Base-by-base conservation (phyloP, 2,329 filamentous ascomycete species). In the Pestalotiopsis sp. region DNA sequence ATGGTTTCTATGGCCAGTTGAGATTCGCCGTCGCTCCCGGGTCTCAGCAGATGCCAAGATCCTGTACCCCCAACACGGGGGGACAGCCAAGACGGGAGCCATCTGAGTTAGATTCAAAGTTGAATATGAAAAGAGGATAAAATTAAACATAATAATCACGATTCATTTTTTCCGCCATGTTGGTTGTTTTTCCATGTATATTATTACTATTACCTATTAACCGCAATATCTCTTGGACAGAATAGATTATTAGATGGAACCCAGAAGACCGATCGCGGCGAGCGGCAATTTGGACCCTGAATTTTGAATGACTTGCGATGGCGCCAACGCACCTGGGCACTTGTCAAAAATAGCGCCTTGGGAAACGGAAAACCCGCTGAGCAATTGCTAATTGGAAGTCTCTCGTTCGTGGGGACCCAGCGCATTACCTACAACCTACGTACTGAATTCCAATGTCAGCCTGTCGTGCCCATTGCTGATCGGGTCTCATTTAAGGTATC, bases 401-500 rank as follows among this genome's bases (percentile, higher is more conserved):
- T 64, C 61, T 39, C n/a, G 61, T 52, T 64, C 61, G 61, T 49
- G 61, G 36, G 39, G 61, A 38, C 17, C 45, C 45, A 52, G 45
- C 45, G 45, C 45, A 52, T 52, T 52, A 52, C 45, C 45, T 52
- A 52, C 45, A 52, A 52, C 17, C 45, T 52, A 52, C 45, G 45
- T 52, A 52, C 45, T 52, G 45, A 52, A 52, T n/a, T 9, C 11
- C 45, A 52, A 52, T 36, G 31, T 36, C 57, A 27, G 57, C 23
- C 23, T 59, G 57, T 27, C 23, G 13, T 59, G 57, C 14, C 23
- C 57, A 59, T 36, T 27, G 57, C 57, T 36, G 57, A 59, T 59
- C 20, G 57, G 57, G 57, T 14, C 5, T 17, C 17, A 9, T 20
- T 4, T 23, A 4, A 49, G 23, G 23, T 23, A 23, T 23, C 6